phyloP scores from a whole-genome alignment of 2,329 filamentous ascomycete genomes.

The Cyphellophora attinorum region DNA sequence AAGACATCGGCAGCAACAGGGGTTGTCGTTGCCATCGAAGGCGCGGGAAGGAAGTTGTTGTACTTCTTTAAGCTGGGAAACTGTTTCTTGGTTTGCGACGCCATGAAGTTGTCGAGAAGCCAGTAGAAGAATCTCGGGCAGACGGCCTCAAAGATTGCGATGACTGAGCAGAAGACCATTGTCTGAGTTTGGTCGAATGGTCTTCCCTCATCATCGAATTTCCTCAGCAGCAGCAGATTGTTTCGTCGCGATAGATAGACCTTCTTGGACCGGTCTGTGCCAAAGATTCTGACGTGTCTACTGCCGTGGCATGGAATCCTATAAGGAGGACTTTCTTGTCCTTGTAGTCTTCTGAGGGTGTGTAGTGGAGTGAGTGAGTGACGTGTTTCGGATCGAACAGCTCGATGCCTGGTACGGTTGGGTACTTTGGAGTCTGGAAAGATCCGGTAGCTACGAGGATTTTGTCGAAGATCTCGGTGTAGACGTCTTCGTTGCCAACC shows the following conservation, averaged over 20 bases:
- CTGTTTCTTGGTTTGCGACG: conserved; percentile 1
- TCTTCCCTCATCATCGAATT: conserved; percentile 7
- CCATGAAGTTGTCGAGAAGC: conserved; percentile 3
- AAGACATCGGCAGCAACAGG: conserved; percentile 19
- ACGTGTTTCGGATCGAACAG: conserved; percentile 29
- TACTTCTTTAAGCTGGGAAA: conserved; percentile 4
- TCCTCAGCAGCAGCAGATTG: conserved; percentile 25
- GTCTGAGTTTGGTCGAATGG: conserved; percentile 6
- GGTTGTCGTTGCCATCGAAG: not conserved
- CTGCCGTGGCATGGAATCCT: conserved; percentile 18
- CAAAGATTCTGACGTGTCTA: conserved; percentile 15
- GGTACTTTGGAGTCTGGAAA: conserved; percentile 27
- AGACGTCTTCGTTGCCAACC: conserved; percentile 14
- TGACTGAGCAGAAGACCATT: conserved; percentile 5
- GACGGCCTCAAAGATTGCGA: conserved; percentile 4
- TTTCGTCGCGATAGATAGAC: conserved; percentile 15
- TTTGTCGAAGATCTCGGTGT: conserved; percentile 29
- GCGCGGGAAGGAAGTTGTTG: conserved; percentile 5
- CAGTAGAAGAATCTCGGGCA: conserved; percentile 5
- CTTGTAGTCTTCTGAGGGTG: conserved; percentile 3
- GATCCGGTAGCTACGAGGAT: conserved; percentile 27
- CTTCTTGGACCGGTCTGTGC: conserved; percentile 10
- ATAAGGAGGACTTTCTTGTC: conserved; percentile 15
- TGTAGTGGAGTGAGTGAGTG: conserved; percentile 30
- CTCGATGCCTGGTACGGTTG: conserved; percentile 26